Base-by-base conservation (phyloP, 129 eudicot genomes). In the Apium graveolens region DNA sequence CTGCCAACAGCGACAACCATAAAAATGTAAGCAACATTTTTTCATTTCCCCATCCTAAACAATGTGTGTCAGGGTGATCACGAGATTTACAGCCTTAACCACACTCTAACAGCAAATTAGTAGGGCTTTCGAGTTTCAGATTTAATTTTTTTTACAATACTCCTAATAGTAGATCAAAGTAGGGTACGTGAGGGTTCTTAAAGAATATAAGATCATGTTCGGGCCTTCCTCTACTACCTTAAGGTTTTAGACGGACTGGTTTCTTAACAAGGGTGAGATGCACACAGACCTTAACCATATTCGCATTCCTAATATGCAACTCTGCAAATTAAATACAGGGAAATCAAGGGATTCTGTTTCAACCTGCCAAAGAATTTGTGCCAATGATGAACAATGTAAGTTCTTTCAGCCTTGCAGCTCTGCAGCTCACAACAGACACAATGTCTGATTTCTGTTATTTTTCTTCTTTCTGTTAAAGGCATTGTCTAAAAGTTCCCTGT, bases 331-430 rank as follows among this genome's bases (percentile, higher is more conserved):
- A 0, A 21, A 8, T 26, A 70, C 79, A 91, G 90, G 92, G 89
- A 20, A 88, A 90, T 77, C 87, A 85, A 75, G 80, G 88, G 21
- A 87, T 95, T 27, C 90, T 90, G 39, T 95, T 90, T 82, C 98
- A 95, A 81, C 97, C 98, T 3, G 97, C 98, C 29, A 88, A 73
- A 78, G 91, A 90, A 46, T 95, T 90, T 84, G 80, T 95, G 79
- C 97, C 97, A 34, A 87, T 89, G 80, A 90, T 95, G 87, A 79
- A 87, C 42, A 88, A 90, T 96, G 97, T 91, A 43, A 11, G 65
- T 62, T 43, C 39, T 78, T 60, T 42, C 37, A 75, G 27, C n/a
- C 35, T 38, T 38, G 41, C 41, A 38, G 41, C 5, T 35, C 12
- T n/a, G 18, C 43, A 27, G 42, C 55, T 31, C 42, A 35, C 72